Evolutionary conservation across 352 stramenopile species (phyloP), one percentile per base, ranked within the genome.

Genomic region (Globisporangium nagaii): DNA sequence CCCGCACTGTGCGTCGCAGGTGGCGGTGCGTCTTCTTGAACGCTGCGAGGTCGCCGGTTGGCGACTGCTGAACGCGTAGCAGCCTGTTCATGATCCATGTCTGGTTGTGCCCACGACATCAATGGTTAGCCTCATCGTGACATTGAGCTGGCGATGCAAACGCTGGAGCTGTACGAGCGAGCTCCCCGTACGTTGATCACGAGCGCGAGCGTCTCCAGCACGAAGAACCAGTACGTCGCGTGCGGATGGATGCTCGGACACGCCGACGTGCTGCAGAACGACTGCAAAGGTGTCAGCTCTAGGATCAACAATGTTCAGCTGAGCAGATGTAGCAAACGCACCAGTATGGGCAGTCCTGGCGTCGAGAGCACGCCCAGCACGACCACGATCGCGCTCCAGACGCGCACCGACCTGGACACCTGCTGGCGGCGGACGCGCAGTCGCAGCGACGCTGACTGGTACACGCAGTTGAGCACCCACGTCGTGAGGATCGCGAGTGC

Each of bases 381-480:
- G 28, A 47, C 25, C 25, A 63, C 58, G 5, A 69, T 49, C 22
- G 67, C 62, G 15, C 48, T 40, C 35, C 54, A 51, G 49, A 43
- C 41, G 12, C 58, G 50, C 8, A 36, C 19, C 36, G 19, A 22
- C 27, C 60, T 36, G 2, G 55, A 60, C 9, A 79, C 31, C 30
- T 68, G 60, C 0, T 60, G 57, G 9, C 66, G 55, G 12, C 59
- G 59, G 3, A 68, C 60, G 22, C 60, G 64, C 12, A 72, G 65
- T 17, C 56, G 31, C 19, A 46, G 42, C 28, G 71, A 46, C 28
- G 62, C 39, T 4, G 27, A 42, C 53, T 88, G 72, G 58, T 76
- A 80, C 17, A 66, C 28, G 51, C 57, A 66, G 43, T 88, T 88
- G 60, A 71, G 45, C 13, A 63, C 24, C 73, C 74, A 85, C 22